Evolutionary conservation across 306 rosid species (phyloP), one percentile per base, ranked within the genome.

Genomic region (Fragaria iinumae): DNA sequence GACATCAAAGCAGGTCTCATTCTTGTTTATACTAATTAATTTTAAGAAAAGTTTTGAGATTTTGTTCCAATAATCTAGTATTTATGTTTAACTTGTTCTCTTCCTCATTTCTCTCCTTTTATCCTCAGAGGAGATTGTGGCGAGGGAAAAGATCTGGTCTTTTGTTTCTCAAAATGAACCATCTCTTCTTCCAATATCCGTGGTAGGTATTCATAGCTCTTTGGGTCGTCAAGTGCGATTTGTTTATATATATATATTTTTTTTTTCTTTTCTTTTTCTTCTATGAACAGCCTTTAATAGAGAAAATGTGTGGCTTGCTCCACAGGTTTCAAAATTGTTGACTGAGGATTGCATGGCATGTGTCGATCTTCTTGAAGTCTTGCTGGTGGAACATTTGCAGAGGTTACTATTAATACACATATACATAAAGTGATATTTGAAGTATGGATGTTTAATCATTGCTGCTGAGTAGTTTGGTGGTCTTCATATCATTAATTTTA

Each of bases 71-170:
- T 0, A 16, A 4, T 64, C 55, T 10, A 50, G 52, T 32, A 17
- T 7, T 13, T 67, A 5, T 21, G 63, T 60, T 74, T 73, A 77
- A 67, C 72, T 80, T 77, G 60, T 55, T 6, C 14, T 83, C 41
- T 29, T 49, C 69, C 36, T 32, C 41, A 17, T 41, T 45, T 57
- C 10, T 41, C 36, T 55, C 49, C 21, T 11, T 76, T 80, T 74
- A 13, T 1, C 13, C 63, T 47, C 83, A 95, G 99, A 92, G 85
- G 99, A 95, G 80, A 78, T 83, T 23, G 69, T 95, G 81, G 81
- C 85, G 72, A 95, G 86, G 91, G 99, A 95, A 83, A 95, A 90
- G 87, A 83, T 95, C 57, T 95, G 97, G 97, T 80, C 90, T 84
- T 10, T 92, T 80, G 68, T 89, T 76, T 89, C 96, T 44, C 99